Evolutionary conservation across 2,329 filamentous ascomycete genomes (phyloP), one percentile per base, ranked within the genome.

Genomic region (Plenodomus lindquistii): DNA sequence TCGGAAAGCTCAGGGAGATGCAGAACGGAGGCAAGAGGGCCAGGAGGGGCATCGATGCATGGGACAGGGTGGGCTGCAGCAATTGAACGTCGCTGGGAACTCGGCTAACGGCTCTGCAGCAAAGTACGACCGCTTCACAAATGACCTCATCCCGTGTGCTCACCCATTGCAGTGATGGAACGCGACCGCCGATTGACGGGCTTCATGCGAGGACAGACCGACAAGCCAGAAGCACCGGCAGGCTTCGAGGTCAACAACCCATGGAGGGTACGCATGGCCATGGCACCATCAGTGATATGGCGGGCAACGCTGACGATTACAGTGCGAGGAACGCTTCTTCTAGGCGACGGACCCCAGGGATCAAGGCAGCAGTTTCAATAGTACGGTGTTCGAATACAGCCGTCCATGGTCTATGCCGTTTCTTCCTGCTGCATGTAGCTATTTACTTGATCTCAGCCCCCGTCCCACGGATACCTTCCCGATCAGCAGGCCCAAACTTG

Each of bases 211-310:
- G 84, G 82, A 51, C 84, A 87, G 67, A 82, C 82, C 47, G 82
- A 84, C 71, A 81, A 78, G 54, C 74, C 78, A 39, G 71, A 74
- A 49, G 84, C 84, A 22, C 84, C 84, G 21, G 71, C 76, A 47
- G 84, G 83, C 52, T 87, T 86, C 73, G 84, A 86, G 72, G 68
- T 86, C 64, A 86, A 81, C 79, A 85, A 85, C 73, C 81, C 81
- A 55, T 87, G 84, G 84, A 84, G 81, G 79, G 84, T 86, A 78
- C 49, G 79, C 67, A 50, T 27, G 2, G 19, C 31, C 13, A 22
- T 34, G n/a, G n/a, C n/a, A n/a, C n/a, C n/a, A 18, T 17, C 36
- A 9, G 21, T 13, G 9, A 27, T 29, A 40, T 17, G 13, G 27
- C n/a, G n/a, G n/a, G 20, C 35, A 13, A n/a, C n/a, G 51, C 67